Evolutionary conservation across 768 basidiomycete species (phyloP).

Genomic region (Mycena metata): DNA sequence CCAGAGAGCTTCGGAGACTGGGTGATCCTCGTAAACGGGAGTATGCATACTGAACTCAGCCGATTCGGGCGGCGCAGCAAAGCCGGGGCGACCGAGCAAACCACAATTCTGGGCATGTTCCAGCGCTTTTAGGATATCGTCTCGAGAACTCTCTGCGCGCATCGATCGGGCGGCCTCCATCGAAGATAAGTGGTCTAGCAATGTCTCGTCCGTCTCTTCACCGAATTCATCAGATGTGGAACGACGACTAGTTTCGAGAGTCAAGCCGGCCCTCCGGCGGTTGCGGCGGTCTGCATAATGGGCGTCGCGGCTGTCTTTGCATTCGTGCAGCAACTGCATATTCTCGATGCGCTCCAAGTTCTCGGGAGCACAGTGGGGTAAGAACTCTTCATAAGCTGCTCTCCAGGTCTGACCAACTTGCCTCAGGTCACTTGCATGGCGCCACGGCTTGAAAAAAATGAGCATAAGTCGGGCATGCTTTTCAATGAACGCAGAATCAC

Average conservation of each 20-base stretch:
- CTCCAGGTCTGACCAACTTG: background rate
- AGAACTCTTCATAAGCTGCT: background rate
- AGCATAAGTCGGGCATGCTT: background rate
- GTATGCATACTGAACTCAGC: background rate
- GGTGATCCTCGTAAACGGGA: background rate
- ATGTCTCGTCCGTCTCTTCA: background rate
- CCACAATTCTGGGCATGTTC: background rate
- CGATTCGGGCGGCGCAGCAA: too few relatives aligned
- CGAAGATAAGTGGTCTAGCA: background rate
- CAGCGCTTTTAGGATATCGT: background rate
- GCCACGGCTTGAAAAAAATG: too few relatives aligned
- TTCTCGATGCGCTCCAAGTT: background rate
- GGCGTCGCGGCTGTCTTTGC: slow-evolving; percentile 13
- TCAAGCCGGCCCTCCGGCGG: background rate
- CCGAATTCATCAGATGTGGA: background rate
- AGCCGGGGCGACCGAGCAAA: too few relatives aligned
- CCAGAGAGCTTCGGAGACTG: background rate
- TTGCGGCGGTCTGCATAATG: background rate
- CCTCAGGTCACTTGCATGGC: background rate
- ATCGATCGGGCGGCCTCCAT: background rate
- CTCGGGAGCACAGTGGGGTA: background rate
- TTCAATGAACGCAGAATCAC: background rate
- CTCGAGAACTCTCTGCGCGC: too few relatives aligned
- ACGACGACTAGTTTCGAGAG: background rate
- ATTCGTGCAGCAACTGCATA: slow-evolving; percentile 3